phyloP scores from a whole-genome alignment of 352 stramenopile genomes.

The Nothophytophthora sp. region DNA sequence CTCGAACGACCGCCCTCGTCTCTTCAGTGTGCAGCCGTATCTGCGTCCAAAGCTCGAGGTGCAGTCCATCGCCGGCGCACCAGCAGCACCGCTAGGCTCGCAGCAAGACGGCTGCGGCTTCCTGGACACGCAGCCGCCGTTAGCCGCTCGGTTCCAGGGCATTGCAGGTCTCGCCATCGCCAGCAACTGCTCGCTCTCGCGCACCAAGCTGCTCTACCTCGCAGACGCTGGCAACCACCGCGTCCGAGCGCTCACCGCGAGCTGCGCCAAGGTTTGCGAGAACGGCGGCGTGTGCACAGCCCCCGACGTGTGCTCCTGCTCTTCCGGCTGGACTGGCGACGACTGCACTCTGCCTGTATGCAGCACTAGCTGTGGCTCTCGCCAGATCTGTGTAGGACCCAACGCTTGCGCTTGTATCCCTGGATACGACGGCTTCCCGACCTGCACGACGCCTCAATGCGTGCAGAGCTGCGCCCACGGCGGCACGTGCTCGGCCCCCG shows the following conservation, averaged over 20 bases:
- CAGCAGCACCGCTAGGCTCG: constrained; percentile 79
- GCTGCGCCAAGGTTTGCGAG: constrained; percentile 94
- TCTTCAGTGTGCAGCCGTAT: constrained; percentile 66
- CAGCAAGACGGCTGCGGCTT: constrained; percentile 89
- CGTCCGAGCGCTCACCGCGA: constrained; percentile 90
- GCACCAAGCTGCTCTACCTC: constrained; percentile 80
- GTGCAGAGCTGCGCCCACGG: constrained; percentile 90
- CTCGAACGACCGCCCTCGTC: constrained; percentile 32
- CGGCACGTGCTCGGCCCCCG: constrained; percentile 88
- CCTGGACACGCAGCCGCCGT: constrained; percentile 81
- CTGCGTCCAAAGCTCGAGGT: constrained; percentile 65
- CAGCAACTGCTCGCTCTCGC: constrained; percentile 34
- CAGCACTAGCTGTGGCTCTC: constrained; percentile 33
- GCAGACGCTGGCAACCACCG: constrained; percentile 94
- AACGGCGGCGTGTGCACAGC: constrained; percentile 91
- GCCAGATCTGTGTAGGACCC: constrained; percentile 92
- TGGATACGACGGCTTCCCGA: constrained; percentile 78
- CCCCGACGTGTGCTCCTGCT: constrained; percentile 88
- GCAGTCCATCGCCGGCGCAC: constrained; percentile 90
- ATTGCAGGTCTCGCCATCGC: constrained; percentile 34
- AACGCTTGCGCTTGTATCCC: constrained; percentile 93
- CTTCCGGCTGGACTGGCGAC: constrained; percentile 87
- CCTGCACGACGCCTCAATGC: constrained; percentile 85
- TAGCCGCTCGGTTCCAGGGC: constrained; percentile 68
- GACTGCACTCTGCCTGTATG: constrained; percentile 89